A percentile compares a stretch with the other conserved stretches of the same genome.
phyloP scores from a whole-genome alignment of 495 filamentous ascomycete species.

The Neurospora sp. region DNA sequence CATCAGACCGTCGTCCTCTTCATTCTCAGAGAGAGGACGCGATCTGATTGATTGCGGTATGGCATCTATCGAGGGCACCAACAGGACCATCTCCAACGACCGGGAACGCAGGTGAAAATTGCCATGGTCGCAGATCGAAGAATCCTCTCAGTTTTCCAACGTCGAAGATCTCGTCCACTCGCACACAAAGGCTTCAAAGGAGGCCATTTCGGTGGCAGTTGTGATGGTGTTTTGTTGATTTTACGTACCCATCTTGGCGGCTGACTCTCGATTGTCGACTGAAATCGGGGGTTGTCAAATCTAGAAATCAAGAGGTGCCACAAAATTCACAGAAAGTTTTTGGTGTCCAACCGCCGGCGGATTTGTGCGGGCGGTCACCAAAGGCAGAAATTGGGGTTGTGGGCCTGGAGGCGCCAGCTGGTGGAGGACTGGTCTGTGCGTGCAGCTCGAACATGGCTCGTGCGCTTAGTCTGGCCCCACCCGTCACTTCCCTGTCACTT shows the following conservation, averaged over 20 bases:
- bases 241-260: slow-evolving; percentile 44
- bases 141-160: slow-evolving; percentile 7
- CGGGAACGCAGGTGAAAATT: slow-evolving; percentile 9
- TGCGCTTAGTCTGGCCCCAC: neutral
- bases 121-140: slow-evolving; percentile 30
- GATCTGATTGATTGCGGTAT: slow-evolving; percentile 1
- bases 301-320: slow-evolving; percentile 10
- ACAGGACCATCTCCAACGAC: neutral
- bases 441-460: neutral
- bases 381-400: neutral
- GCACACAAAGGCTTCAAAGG: slow-evolving; percentile 31
- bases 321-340: slow-evolving; percentile 8
- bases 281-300: slow-evolving; percentile 28
- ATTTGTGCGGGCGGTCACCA: slow-evolving; percentile 4
- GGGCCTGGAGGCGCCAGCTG: neutral
- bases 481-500: neutral
- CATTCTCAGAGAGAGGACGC: neutral
- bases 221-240: slow-evolving; percentile 4
- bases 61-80: neutral
- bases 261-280: slow-evolving; percentile 27
- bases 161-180: slow-evolving; percentile 27
- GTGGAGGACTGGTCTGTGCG: neutral
- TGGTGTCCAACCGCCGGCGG: slow-evolving; percentile 1
- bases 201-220: slow-evolving; percentile 6
- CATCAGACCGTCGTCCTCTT: neutral